Conservation (phyloP, 441 rosid species). For the Gossypium schwendimanii region DNA sequence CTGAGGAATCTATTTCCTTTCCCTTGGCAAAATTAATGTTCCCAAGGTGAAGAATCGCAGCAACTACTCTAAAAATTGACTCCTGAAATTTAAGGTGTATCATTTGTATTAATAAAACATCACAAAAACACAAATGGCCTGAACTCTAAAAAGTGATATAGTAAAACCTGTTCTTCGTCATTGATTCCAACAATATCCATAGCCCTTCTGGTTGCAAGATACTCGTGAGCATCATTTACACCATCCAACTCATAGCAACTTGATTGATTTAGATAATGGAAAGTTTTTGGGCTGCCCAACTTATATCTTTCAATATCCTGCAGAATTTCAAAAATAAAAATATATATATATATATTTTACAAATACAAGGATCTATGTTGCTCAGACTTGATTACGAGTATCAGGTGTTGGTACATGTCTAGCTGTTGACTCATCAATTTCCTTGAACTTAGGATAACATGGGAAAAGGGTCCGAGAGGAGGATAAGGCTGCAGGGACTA, state of each 20-base stretch:
- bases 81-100: slow-evolving; percentile 44
- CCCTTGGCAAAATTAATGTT: slow-evolving; percentile 91
- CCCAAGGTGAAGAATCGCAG: slow-evolving; percentile 94
- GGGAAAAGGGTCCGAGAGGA: neutral
- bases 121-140: neutral
- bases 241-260: slow-evolving; percentile 80
- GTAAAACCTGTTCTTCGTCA: slow-evolving; percentile 87
- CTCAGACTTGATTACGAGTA: neutral
- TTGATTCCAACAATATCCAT: slow-evolving; percentile 99
- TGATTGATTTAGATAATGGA: slow-evolving; percentile 90
- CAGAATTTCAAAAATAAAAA: slow-evolving; percentile 19
- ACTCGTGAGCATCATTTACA: slow-evolving; percentile 82
- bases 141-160: neutral
- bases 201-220: slow-evolving; percentile 96
- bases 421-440: neutral
- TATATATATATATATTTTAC: neutral
- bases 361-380: neutral
- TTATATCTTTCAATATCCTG: slow-evolving; percentile 83
- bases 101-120: neutral
- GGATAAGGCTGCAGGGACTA: neutral
- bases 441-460: neutral
- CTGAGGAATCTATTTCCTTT: slow-evolving; percentile 83
- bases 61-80: slow-evolving; percentile 92
- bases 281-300: slow-evolving; percentile 62
- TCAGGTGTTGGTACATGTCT: neutral